phyloP scores from a whole-genome alignment of 352 stramenopile species.

The Globisporangium echinulatum region DNA sequence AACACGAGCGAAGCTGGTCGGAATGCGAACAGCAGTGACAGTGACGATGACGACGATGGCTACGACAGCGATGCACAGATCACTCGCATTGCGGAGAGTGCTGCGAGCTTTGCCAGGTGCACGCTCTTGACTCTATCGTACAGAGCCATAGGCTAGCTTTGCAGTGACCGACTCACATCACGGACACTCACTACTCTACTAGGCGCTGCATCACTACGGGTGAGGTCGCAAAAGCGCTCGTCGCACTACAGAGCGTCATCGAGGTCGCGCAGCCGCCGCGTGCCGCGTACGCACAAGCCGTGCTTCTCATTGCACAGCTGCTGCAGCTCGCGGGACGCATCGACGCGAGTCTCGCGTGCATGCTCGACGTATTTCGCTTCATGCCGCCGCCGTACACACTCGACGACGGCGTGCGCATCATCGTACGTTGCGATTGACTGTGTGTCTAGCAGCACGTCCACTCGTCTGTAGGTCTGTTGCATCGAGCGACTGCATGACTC shows the following conservation, averaged over 20 bases:
- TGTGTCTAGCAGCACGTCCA: not conserved
- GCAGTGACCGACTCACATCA: no score
- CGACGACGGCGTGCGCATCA: constrained; percentile 30
- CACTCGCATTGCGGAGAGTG: constrained; percentile 18
- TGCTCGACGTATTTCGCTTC: constrained; percentile 33
- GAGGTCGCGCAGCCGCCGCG: constrained; percentile 25
- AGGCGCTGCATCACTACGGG: constrained; percentile 40
- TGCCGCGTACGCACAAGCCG: constrained; percentile 19
- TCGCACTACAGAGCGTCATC: constrained; percentile 35
- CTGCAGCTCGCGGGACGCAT: constrained; percentile 21
- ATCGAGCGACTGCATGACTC: not conserved
- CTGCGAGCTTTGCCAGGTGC: constrained; percentile 19
- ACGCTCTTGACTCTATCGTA: not conserved
- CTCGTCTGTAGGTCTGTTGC: not conserved
- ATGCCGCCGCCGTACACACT: constrained; percentile 43
- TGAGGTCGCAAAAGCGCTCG: constrained; percentile 32
- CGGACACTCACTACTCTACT: no score
- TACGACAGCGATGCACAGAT: constrained; percentile 11
- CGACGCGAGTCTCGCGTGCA: constrained; percentile 24
- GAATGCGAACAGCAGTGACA: not conserved
- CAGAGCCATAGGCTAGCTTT: no score
- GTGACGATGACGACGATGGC: not conserved
- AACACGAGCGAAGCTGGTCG: no score
- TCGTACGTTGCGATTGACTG: constrained; percentile 21
- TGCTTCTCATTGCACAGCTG: constrained; percentile 39